These are phyloP conservation scores for Trametes punicea DNA, from an alignment of 768 basidiomycete species.

Conservation along the genomic window DNA sequence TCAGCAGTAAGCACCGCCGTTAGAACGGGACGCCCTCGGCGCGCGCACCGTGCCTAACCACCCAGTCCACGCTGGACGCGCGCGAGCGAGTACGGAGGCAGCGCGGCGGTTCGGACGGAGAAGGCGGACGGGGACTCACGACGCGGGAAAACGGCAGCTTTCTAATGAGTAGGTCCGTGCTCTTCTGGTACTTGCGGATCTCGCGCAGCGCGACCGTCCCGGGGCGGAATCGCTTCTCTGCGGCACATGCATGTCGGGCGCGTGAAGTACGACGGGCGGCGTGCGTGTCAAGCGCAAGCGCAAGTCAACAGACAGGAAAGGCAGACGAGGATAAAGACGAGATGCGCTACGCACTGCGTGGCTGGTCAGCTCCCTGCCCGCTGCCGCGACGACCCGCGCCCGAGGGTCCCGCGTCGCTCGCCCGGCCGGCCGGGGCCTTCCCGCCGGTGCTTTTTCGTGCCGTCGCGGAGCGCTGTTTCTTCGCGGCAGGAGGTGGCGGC, in stretches of 20 bases:
- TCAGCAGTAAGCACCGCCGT: background rate
- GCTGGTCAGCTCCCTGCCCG: conserved; percentile 14
- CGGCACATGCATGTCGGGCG: background rate
- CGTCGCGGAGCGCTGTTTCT: conserved; percentile 53
- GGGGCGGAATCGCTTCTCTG: conserved; percentile 71
- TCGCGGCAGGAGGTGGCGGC: conserved; percentile 38
- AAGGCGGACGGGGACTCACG: conserved; percentile 46
- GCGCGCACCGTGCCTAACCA: background rate
- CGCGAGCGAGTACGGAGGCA: background rate
- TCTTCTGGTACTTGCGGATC: conserved; percentile 93
- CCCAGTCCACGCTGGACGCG: background rate
- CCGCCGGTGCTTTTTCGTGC: conserved; percentile 88
- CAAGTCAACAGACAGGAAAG: too few relatives aligned
- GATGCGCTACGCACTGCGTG: conserved; percentile 15
- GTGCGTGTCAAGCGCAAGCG: background rate
- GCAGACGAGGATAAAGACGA: background rate
- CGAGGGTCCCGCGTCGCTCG: conserved; percentile 20
- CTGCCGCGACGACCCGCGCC: conserved; percentile 17
- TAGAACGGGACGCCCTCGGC: background rate
- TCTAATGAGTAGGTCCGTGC: conserved; percentile 81
- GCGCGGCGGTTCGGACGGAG: background rate
- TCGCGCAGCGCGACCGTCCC: conserved; percentile 89
- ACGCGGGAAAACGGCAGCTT: conserved; percentile 92
- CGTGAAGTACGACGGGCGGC: background rate
- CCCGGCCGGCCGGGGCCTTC: conserved; percentile 37